Conservation (phyloP, 352 stramenopile genomes). For the Phytophthora foliorum region DNA sequence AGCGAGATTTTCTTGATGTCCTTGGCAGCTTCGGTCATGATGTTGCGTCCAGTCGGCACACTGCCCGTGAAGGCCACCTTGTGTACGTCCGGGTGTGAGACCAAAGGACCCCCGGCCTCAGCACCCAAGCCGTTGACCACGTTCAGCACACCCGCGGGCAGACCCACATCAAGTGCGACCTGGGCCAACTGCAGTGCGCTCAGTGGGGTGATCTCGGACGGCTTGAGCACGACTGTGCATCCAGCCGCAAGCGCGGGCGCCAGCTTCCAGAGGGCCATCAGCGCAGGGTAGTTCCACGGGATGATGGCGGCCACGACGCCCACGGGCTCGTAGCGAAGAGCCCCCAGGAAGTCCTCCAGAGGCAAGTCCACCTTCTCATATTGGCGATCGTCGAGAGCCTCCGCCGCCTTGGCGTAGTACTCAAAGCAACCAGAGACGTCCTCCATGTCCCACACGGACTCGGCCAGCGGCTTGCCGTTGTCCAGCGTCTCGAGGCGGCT, state of each 20-base stretch:
- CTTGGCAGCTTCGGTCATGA: slow-evolving; percentile 30
- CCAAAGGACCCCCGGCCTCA: slow-evolving; percentile 71
- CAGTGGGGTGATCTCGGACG: slow-evolving; percentile 94
- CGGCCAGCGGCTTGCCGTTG: slow-evolving; percentile 67
- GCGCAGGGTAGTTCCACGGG: slow-evolving; percentile 47
- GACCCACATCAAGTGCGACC: slow-evolving; percentile 66
- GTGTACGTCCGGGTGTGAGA: slow-evolving; percentile 55
- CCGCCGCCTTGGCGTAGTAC: slow-evolving; percentile 36
- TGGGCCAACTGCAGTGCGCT: slow-evolving; percentile 79
- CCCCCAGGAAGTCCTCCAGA: slow-evolving; percentile 55
- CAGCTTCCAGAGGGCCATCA: slow-evolving; percentile 82
- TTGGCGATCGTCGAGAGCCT: slow-evolving; percentile 50
- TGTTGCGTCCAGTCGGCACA: slow-evolving; percentile 28
- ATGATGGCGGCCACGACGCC: slow-evolving; percentile 76
- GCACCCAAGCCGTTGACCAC: slow-evolving; percentile 71
- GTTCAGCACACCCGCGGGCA: slow-evolving; percentile 74
- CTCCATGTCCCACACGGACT: slow-evolving; percentile 79
- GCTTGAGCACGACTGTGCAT: slow-evolving; percentile 81
- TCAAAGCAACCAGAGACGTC: slow-evolving; percentile 63
- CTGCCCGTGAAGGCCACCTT: slow-evolving; percentile 44
- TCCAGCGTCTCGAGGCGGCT: slow-evolving; percentile 69
- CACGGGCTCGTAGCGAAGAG: slow-evolving; percentile 72
- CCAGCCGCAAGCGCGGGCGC: slow-evolving; percentile 92
- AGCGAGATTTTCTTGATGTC: slow-evolving; percentile 44
- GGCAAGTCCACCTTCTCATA: slow-evolving; percentile 57